phyloP scores from a whole-genome alignment of 2,329 filamentous ascomycete genomes.

The Coccinonectria pachysandricola region DNA sequence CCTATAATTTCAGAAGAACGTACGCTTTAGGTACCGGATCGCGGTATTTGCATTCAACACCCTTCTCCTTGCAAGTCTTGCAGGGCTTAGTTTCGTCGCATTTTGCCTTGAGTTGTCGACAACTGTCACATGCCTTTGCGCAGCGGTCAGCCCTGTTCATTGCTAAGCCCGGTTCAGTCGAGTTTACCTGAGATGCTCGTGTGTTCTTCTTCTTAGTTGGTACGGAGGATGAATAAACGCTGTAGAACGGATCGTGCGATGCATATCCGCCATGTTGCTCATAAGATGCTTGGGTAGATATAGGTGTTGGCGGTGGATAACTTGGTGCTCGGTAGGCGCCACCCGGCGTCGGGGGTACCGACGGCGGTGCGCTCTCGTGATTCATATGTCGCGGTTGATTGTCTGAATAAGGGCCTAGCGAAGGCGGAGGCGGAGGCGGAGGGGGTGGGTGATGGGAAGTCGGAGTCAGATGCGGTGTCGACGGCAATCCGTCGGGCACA shows the following conservation, averaged over 20 bases:
- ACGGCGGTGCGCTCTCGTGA: constrained; percentile 38
- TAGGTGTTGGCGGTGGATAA: constrained; percentile 32
- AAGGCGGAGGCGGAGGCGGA: constrained; percentile 8
- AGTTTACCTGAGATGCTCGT: constrained; percentile 48
- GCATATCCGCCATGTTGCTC: constrained; percentile 24
- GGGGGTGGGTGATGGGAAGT: constrained; percentile 22
- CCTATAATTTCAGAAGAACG: too few relatives aligned
- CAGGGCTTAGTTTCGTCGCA: constrained; percentile 80
- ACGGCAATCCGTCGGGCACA: constrained; percentile 25
- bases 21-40: constrained; percentile 89
- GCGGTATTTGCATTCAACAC: constrained; percentile 73
- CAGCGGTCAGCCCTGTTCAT: constrained; percentile 6
- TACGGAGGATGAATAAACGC: constrained; percentile 33
- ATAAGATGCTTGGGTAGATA: constrained; percentile 29
- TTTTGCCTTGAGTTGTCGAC: constrained; percentile 78
- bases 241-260: constrained; percentile 28
- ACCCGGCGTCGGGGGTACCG: constrained; percentile 36
- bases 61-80: constrained; percentile 83
- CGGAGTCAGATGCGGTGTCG: constrained; percentile 22
- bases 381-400: constrained; percentile 41
- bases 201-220: constrained; percentile 51
- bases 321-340: constrained; percentile 30
- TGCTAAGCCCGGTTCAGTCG: background rate
- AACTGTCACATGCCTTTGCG: constrained; percentile 76
- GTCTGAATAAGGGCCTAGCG: constrained; percentile 30